These are phyloP conservation scores for Salvia hispanica DNA, from an alignment of 257 asterid genomes.

Conservation along the genomic window DNA sequence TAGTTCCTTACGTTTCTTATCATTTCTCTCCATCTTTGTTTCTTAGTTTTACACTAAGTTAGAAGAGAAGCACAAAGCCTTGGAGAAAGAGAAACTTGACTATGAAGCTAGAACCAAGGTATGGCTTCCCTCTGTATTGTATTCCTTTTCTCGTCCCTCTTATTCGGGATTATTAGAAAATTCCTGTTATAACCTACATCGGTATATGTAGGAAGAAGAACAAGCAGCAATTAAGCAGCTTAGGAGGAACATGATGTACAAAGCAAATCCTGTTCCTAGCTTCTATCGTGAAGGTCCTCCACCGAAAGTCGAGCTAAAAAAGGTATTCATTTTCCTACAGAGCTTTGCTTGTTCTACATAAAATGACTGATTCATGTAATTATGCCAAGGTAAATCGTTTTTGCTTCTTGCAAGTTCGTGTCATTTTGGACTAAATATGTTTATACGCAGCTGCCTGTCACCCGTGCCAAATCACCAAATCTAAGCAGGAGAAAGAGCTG, in stretches of 20 bases:
- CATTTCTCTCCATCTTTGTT: background rate
- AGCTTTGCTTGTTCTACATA: conserved; percentile 4
- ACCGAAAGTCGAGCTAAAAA: conserved; percentile 82
- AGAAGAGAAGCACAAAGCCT: conserved; percentile 94
- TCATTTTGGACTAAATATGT: conserved; percentile 18
- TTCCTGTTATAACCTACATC: conserved; percentile 15
- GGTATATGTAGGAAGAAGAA: conserved; percentile 77
- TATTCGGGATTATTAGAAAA: conserved; percentile 7
- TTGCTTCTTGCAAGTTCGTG: background rate
- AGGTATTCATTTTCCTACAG: conserved; percentile 50
- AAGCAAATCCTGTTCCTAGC: conserved; percentile 94
- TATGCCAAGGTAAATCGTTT: background rate
- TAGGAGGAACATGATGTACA: conserved; percentile 71
- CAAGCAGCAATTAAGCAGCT: conserved; percentile 85
- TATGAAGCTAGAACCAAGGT: conserved; percentile 93
- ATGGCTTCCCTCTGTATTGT: conserved; percentile 5
- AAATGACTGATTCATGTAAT: too few species aligned
- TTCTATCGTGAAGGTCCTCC: conserved; percentile 96
- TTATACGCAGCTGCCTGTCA: conserved; percentile 75
- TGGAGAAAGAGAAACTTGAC: conserved; percentile 86
- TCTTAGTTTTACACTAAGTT: conserved; percentile 79
- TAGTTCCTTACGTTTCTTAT: conserved; percentile 7
- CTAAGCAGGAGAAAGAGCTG: conserved; percentile 82
- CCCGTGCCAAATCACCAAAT: conserved; percentile 95
- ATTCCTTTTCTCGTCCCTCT: background rate